These are phyloP conservation scores for Venturia carpophila DNA, from an alignment of 2,329 filamentous ascomycete genomes.

Conservation along the genomic window DNA sequence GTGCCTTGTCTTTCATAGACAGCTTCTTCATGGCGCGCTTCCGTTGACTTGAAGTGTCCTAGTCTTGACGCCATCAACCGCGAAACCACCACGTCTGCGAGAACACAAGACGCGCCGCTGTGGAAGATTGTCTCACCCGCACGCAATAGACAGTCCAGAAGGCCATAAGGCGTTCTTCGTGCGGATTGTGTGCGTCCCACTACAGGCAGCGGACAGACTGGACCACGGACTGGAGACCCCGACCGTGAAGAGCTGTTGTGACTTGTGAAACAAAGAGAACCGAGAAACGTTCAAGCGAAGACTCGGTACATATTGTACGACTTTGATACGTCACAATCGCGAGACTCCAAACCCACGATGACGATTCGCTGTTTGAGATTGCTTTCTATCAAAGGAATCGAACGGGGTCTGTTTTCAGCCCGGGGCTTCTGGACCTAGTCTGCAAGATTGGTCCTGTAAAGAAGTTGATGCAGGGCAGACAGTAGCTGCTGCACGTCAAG, in stretches of 20 bases:
- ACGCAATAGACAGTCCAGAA: background rate
- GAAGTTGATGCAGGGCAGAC: no score
- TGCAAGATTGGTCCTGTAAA: no score
- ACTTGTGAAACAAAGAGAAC: background rate
- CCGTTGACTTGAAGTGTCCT: background rate
- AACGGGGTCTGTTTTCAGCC: no score
- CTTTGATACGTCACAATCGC: background rate
- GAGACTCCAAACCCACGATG: background rate
- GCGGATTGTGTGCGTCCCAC: background rate
- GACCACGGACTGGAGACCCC: slow-evolving; percentile 11
- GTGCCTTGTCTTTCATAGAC: background rate
- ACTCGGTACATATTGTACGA: background rate
- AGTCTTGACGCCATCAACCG: slow-evolving; percentile 2
- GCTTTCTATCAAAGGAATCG: no score
- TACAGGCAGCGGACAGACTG: background rate
- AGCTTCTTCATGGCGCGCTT: background rate
- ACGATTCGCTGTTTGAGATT: background rate
- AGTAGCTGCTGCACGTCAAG: no score
- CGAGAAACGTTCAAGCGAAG: background rate
- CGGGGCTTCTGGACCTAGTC: no score
- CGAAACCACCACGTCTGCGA: background rate
- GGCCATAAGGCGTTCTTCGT: background rate
- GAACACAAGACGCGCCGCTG: background rate
- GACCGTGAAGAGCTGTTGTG: slow-evolving; percentile 3
- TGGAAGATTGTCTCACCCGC: background rate